Evolutionary conservation across 257 asterid genomes (phyloP), one percentile per base, ranked within the genome.

Genomic region (Solanum chmielewskii): DNA sequence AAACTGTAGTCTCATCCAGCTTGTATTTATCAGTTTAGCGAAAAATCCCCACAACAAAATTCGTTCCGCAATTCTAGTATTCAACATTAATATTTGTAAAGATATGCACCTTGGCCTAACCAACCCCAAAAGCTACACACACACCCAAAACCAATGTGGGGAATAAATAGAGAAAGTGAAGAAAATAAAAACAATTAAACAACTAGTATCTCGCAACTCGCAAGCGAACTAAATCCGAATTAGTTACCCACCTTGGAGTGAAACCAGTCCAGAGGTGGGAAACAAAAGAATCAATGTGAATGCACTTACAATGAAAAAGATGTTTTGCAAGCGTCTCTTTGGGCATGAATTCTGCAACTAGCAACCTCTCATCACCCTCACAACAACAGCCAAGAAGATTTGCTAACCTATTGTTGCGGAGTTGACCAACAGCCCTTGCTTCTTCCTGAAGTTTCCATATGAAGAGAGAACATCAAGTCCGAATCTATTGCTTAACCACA

Each of bases 311-410:
- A 89, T 96, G 99, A 92, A 96, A 96, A 74, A 96, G 94, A 92
- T 96, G 98, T 84, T 93, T 96, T 23, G 98, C 98, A 87, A 96
- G 98, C 70, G 99, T 96, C 92, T 96, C 98, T 64, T 92, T 91
- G 87, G 99, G 96, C 97, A 96, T 94, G 90, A 95, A 96, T 86
- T 96, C 99, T 68, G 99, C 96, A 85, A 95, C 93, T 70, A 96
- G 97, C 89, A 96, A 90, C 92, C 99, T 94, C 91, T 96, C 99
- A 47, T 95, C 96, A 45, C 99, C 99, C 91, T 95, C 98, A 87
- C 95, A 95, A 91, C 99, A 95, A 90, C 98, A 96, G 86, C 99
- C 99, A 23, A 96, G 94, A 89, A 96, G 90, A 90, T 96, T 96
- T 23, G 94, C 99, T 89, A 96, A 87, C 88, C 94, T 92, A 27